Evolutionary conservation across 805 yeast genomes (phyloP).

Genomic region (Metschnikowia aberdeeniae): DNA sequence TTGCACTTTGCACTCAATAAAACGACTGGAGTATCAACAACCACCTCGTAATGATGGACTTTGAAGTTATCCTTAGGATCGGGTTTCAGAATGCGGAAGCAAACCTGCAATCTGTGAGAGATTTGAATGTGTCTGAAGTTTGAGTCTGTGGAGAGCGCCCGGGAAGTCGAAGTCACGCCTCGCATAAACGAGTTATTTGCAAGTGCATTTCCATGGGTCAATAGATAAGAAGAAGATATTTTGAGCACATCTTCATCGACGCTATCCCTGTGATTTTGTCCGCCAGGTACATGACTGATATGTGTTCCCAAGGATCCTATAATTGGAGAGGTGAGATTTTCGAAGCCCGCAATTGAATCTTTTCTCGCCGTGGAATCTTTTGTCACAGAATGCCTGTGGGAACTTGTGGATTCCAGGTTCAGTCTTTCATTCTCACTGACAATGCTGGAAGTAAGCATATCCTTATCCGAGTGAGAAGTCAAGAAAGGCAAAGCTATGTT

Average conservation of each 20-base stretch:
- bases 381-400: constrained; percentile 18
- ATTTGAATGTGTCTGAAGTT: constrained; percentile 60
- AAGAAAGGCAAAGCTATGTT: constrained; percentile 42
- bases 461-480: constrained; percentile 35
- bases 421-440: constrained; percentile 5
- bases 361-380: constrained; percentile 24
- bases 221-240: constrained; percentile 29
- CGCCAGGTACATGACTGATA: constrained; percentile 22
- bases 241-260: constrained; percentile 21
- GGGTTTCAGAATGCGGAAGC: constrained; percentile 62
- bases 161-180: constrained; percentile 33
- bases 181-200: constrained; percentile 27
- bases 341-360: constrained; percentile 7
- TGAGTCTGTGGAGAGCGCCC: constrained; percentile 58
- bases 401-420: not conserved
- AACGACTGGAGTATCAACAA: constrained; percentile 71
- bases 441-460: constrained; percentile 19
- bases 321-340: constrained; percentile 26
- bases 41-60: constrained; percentile 73
- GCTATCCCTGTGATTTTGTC: constrained; percentile 5
- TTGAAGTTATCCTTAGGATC: constrained; percentile 44
- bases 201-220: constrained; percentile 23
- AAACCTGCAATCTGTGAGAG: constrained; percentile 65
- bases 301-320: constrained; percentile 41
- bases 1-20: constrained; percentile 40